Evolutionary conservation across 2,329 filamentous ascomycete genomes (phyloP), one percentile per base, ranked within the genome.

Genomic region (Paraconiothyrium sp.): DNA sequence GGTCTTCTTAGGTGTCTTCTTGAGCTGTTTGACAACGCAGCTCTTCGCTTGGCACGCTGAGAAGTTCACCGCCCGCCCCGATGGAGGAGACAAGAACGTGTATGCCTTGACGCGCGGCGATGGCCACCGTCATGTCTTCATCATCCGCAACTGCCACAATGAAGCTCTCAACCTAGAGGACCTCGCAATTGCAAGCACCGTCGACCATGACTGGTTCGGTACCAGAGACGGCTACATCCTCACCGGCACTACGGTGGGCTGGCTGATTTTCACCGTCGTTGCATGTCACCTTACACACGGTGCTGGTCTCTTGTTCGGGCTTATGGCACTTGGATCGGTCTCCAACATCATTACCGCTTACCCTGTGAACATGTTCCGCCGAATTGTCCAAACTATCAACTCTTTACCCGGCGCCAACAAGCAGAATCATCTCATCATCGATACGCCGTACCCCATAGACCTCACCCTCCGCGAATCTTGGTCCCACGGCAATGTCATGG

Each of bases 41-140:
- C 16, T 58, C 4, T 34, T 46, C 16, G 55, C 35, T 9, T 58
- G 46, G 46, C 46, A 13, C 8, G 35, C 32, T n/a, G 46, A 58
- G 46, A 58, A 58, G 46, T 41, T 39, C 34, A 43, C 30, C 30
- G 46, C 32, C 11, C 27, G 48, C 13, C 14, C 24, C n/a, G 30
- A 61, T 16, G 54, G 43, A 16, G 32, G 32, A 16, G 30, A 54
- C 41, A n/a, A 37, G 11, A 34, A 32, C 9, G 52, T 46, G 22
- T 61, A 57, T 24, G 54, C 54, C 10, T 20, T 61, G n/a, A 52
- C 54, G 54, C 59, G 54, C 10, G 54, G 54, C 4, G 52, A 39
- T n/a, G 59, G 54, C 27, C 37, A 58, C 34, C 54, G 48, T n/a
- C 54, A 61, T 24, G 46, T 61, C 24, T 58, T 57, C 37, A 39